Conservation (phyloP, 2,329 filamentous ascomycete species). For the Neopestalotiopsis clavispora region DNA sequence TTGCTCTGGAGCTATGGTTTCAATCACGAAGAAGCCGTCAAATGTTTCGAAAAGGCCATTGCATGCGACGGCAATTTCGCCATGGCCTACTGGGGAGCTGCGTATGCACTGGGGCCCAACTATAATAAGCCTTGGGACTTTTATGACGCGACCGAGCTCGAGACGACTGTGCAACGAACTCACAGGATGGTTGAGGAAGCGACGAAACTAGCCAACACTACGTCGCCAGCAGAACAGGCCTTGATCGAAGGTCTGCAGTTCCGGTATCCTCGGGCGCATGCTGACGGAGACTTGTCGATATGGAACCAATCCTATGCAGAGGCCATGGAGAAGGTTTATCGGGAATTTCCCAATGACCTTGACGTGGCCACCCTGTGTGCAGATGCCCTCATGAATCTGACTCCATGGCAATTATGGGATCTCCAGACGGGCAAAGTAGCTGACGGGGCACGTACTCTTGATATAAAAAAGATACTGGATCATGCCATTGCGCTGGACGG, state of each 20-base stretch:
- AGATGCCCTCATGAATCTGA: constrained; percentile 69
- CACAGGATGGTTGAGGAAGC: constrained; percentile 52
- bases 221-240: constrained; percentile 60
- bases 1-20: constrained; percentile 78
- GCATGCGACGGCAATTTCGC: constrained; percentile 57
- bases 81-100: constrained; percentile 73
- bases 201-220: constrained; percentile 37
- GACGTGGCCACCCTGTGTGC: constrained; percentile 69
- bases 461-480: constrained; percentile 64
- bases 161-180: constrained; percentile 52
- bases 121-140: constrained; percentile 78
- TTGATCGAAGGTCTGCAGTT: constrained; percentile 66
- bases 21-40: constrained; percentile 73
- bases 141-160: constrained; percentile 67
- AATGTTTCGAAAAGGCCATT: constrained; percentile 68
- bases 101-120: constrained; percentile 76
- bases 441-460: constrained; percentile 57
- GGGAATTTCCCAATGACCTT: constrained; percentile 57
- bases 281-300: constrained; percentile 51
- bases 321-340: constrained; percentile 63
- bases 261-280: constrained; percentile 62
- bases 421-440: constrained; percentile 61
- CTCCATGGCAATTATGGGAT: constrained; percentile 70
- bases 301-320: constrained; percentile 67
- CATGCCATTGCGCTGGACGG: constrained; percentile 55